Evolutionary conservation across 768 basidiomycete genomes (phyloP), one percentile per base, ranked within the genome.

Genomic region (Pulveroboletus sp.): DNA sequence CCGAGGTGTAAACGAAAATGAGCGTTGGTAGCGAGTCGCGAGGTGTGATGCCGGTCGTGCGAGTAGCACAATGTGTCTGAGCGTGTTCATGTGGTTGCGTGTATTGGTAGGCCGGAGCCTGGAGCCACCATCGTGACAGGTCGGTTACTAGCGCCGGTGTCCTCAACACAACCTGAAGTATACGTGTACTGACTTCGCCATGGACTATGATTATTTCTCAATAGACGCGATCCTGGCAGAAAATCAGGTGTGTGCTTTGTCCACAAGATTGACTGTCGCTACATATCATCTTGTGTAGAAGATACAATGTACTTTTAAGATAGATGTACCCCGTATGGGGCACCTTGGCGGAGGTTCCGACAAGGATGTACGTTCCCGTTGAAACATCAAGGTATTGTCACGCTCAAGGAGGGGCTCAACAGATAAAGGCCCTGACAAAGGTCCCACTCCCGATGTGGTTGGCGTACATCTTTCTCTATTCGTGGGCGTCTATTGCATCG

Each of bases 151-250:
- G 58, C 42, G 42, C 45, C 63, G 65, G 55, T 65, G 54, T 13
- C 17, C 19, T 17, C 13, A 20, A 24, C 36, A 14, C 27, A n/a
- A n/a, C n/a, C n/a, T n/a, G n/a, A n/a, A n/a, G n/a, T n/a, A n/a
- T n/a, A n/a, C n/a, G n/a, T n/a, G n/a, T n/a, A 19, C 25, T 5
- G 20, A 16, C 42, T 19, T 25, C 13, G 38, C 48, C 55, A 94
- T 94, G 92, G 90, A 94, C 50, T 76, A 85, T 61, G 91, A 94
- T 65, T 97, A 97, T 67, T 95, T 89, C 67, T 93, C 90, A 0
- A 80, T 95, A 45, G 90, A 94, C 49, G 80, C 90, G 6, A 95
- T 97, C 57, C 79, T 95, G 21, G 88, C 92, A 14, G 91, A 93
- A 62, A 94, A 94, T 62, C 91, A 93, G 76, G 90, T 84, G 56